Evolutionary conservation across 331 rosid genomes (phyloP), one percentile per base, ranked within the genome.

Genomic region (Quercus lobata): DNA sequence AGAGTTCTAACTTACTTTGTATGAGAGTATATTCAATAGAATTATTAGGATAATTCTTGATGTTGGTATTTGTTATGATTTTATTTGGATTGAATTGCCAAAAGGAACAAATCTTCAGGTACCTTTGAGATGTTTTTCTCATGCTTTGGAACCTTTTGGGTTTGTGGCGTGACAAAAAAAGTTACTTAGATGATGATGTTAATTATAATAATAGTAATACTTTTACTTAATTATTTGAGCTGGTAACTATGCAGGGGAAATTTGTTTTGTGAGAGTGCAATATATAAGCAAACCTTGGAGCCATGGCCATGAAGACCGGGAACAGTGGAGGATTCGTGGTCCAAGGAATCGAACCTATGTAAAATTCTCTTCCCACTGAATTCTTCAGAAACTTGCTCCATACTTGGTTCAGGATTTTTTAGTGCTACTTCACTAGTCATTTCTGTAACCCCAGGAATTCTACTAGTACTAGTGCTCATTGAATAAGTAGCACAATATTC

Each of bases 331-430:
- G 91, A 76, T 56, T 87, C 92, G 24, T 82, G 7, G 74, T 92
- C 97, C 44, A 92, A 78, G 32, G 93, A 91, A 76, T 92, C 95
- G 24, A 44, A 7, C 41, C 90, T 72, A 61, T 74, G 60, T 75
- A 84, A 86, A 25, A 76, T 72, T 78, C 78, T 91, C 80, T 76
- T 86, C 21, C 30, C 81, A 0, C 35, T n/a, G 65, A 82, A 79
- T 34, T 35, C 75, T 30, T 35, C 18, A 19, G 18, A 5, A 22
- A 44, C 30, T 21, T 55, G 52, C 52, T 68, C 52, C 8, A 68
- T 68, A 19, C 17, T 34, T 19, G 0, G 53, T 68, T 32, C 53
- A 35, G 72, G 22, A 68, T 18, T 4, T 19, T 9, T 6, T 34
- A 11, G 2, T 65, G 53, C 2, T 34, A 46, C 25, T 34, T 6